Base-by-base conservation (phyloP, 192 early-diverging fungal genomes). In the Ambispora gerdemannii region DNA sequence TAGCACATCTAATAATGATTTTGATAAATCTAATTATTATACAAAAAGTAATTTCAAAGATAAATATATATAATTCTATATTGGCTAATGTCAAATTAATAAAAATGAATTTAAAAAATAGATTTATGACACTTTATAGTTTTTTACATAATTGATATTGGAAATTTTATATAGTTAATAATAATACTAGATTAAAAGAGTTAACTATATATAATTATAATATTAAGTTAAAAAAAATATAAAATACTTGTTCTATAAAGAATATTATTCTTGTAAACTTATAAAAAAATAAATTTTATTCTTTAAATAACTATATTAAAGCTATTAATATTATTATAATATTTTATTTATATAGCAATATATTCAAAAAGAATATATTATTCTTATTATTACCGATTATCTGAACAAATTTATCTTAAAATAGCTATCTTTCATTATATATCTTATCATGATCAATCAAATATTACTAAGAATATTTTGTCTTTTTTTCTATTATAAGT, bases 401-500 rank as follows among this genome's bases (percentile, higher is more conserved):
- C 55, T 4, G 55, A 25, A 24, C 55, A 58, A 4, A 2, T 3
- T n/a, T 58, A 24, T 25, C n/a, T 58, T 11, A 17, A 22, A 17
- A 55, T 22, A 11, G 25, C 53, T 17, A 55, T 55, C 4, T 22
- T 22, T n/a, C 53, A 55, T 6, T 25, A 20, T 22, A 4, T 55
- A n/a, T 6, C 7, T 7, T 22, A 17, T 17, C 6, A 7, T 55
- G 6, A 55, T 7, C 7, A 10, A 6, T 17, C n/a, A n/a, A 20
- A 20, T n/a, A 55, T 55, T 55, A 17, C 53, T 22, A 25, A 55
- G 4, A 22, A 25, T 6, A 22, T 55, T 55, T 22, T 17, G 7
- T 55, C 53, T n/a, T 55, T 58, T 58, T 58, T 58, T 25, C 55
- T 24, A 58, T 58, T 1, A 58, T 58, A 0, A n/a, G n/a, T n/a